These are phyloP conservation scores for Aureobasidium leucospermi DNA, from an alignment of 2,329 filamentous ascomycete species.

Conservation along the genomic window DNA sequence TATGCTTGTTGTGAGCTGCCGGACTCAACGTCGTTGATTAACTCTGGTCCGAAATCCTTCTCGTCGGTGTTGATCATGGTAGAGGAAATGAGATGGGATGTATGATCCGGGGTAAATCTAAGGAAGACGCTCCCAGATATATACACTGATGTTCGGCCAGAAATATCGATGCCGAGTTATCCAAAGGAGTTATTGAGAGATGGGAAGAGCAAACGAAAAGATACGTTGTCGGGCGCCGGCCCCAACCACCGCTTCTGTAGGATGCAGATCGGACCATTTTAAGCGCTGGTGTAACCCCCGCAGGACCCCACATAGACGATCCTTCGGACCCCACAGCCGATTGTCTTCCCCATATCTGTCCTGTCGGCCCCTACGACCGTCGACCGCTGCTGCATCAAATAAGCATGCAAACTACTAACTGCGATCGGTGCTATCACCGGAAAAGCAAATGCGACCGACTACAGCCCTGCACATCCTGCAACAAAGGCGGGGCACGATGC, in stretches of 20 bases:
- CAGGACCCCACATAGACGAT: not conserved
- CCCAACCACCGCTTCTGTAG: not conserved
- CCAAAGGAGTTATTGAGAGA: not conserved
- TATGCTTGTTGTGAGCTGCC: not conserved
- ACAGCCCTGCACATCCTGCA: conserved; percentile 32
- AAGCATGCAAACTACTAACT: conserved; percentile 18
- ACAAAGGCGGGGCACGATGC: conserved; percentile 29
- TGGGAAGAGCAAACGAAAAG: not conserved
- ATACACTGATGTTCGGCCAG: not conserved
- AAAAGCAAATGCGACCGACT: conserved; percentile 37
- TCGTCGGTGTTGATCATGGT: not conserved
- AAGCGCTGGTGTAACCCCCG: not conserved
- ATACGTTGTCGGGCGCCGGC: not conserved
- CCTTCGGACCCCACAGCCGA: not conserved
- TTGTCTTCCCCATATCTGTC: not conserved
- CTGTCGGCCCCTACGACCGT: not conserved
- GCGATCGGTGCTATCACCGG: conserved; percentile 35
- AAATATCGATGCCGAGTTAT: not conserved
- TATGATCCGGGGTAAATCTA: not conserved
- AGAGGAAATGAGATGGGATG: not conserved
- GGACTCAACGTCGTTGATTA: conserved; percentile 4
- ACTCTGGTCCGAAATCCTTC: not conserved
- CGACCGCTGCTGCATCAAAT: not conserved
- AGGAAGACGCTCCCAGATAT: not conserved
- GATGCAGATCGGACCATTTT: not conserved